Conservation (phyloP, 257 asterid genomes). For the Sherardia arvensis region DNA sequence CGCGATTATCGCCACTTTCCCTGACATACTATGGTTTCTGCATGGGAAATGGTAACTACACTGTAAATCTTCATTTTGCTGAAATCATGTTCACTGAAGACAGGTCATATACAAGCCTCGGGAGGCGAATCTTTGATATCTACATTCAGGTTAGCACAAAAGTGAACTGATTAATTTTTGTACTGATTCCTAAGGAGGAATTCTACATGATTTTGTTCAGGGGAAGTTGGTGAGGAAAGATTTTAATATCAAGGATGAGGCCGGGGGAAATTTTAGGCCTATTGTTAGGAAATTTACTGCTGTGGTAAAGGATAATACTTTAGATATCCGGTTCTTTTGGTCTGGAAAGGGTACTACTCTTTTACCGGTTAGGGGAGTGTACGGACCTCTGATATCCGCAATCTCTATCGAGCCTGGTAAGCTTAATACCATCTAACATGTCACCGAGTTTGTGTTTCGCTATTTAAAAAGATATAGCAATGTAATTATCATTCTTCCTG, state of each 20-base stretch:
- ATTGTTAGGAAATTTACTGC: slow-evolving; percentile 32
- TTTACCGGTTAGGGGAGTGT: slow-evolving; percentile 59
- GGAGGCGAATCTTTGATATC: slow-evolving; percentile 65
- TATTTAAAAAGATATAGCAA: too few relatives aligned
- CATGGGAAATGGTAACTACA: slow-evolving; percentile 48
- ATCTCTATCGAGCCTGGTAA: slow-evolving; percentile 60
- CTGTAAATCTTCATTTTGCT: slow-evolving; percentile 64
- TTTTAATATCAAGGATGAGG: slow-evolving; percentile 66
- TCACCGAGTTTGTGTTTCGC: background rate
- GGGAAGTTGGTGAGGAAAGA: slow-evolving; percentile 50
- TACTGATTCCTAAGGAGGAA: background rate
- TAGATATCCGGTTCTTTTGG: slow-evolving; percentile 73
- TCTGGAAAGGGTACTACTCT: slow-evolving; percentile 79
- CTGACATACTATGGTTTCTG: slow-evolving; percentile 49
- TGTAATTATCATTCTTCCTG: background rate
- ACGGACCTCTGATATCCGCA: slow-evolving; percentile 89
- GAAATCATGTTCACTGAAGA: slow-evolving; percentile 55
- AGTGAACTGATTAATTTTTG: background rate
- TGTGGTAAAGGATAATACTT: slow-evolving; percentile 37
- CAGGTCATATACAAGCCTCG: slow-evolving; percentile 41
- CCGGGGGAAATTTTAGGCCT: slow-evolving; percentile 64
- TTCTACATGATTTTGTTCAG: slow-evolving; percentile 32
- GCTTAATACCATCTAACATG: too few relatives aligned
- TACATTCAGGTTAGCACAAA: slow-evolving; percentile 57
- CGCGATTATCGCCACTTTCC: slow-evolving; percentile 23